phyloP scores from a whole-genome alignment of 2,329 filamentous ascomycete species.

The Beauveria sp. region DNA sequence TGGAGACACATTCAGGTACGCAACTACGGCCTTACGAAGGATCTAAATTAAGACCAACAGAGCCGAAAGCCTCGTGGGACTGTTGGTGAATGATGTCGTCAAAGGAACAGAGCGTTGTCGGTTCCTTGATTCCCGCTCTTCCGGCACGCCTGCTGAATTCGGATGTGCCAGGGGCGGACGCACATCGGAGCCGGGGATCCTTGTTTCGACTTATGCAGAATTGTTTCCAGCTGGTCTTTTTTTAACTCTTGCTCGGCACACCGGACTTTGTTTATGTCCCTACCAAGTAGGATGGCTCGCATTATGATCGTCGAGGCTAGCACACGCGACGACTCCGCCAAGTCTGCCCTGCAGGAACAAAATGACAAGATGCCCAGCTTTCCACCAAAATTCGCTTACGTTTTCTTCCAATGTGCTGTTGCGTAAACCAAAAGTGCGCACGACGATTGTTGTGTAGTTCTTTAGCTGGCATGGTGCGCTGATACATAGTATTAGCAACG shows the following conservation, averaged over 20 bases:
- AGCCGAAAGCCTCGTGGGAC: background rate
- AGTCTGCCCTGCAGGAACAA: too few relatives aligned
- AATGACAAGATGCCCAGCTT: too few relatives aligned
- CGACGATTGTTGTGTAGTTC: too few relatives aligned
- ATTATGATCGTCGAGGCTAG: background rate
- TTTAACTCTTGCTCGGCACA: background rate
- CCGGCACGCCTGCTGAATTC: too few relatives aligned
- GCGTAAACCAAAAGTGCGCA: too few relatives aligned
- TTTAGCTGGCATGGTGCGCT: background rate
- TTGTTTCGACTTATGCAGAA: background rate
- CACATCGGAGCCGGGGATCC: background rate
- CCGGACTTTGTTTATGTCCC: too few relatives aligned
- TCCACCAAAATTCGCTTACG: fast-evolving
- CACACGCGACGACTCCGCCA: background rate
- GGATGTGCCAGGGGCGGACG: background rate
- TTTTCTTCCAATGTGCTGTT: too few relatives aligned
- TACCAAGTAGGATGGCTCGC: background rate
- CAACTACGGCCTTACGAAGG: too few relatives aligned
- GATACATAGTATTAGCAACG: background rate
- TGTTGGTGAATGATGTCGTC: too few relatives aligned
- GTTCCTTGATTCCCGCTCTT: too few relatives aligned
- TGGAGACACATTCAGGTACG: background rate
- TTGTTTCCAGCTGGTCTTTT: background rate
- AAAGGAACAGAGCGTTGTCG: too few relatives aligned
- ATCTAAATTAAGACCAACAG: background rate